Evolutionary conservation across 495 filamentous ascomycete genomes (phyloP), one percentile per base, ranked within the genome.

Genomic region (Pyrenula aspistea): DNA sequence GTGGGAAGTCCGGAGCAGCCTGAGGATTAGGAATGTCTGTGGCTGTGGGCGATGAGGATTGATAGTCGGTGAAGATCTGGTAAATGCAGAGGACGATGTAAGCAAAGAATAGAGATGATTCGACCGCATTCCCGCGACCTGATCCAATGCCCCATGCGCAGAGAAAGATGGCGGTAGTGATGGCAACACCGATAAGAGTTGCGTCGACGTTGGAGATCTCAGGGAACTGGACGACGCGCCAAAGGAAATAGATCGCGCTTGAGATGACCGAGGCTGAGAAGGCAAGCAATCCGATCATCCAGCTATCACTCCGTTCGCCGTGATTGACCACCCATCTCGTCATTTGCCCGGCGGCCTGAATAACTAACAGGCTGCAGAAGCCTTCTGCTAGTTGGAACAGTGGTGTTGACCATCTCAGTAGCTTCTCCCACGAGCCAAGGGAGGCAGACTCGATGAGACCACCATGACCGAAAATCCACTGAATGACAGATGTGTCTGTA

Each of bases 1-100:
- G 93, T 2, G 93, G 93, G 55, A 98, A 93, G 25, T 95, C 91
- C 12, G 84, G 80, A 55, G 89, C 86, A 10, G 71, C 71, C 56
- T 84, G 74, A 42, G 81, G 76, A 19, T 73, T 71, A 23, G 75
- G 72, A 11, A 78, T 73, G 10, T 79, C 77, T 20, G 81, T 79
- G 25, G 79, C 69, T 1, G 78, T 77, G 49, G 77, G 73, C 12
- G 80, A 66, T 2, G 87, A 89, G 10, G 91, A 91, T 61, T 89
- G 80, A 70, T 96, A 98, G 67, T 98, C 93, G 49, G 93, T 98
- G 71, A 98, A 98, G 64, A 96, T 96, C 69, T 98, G 93, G 69
- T 98, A 98, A 66, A 96, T 86, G 75, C 91, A 96, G 59, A 98
- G 83, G 12, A 95, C 91, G 55, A 96, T 82, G 69, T 98, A 98